Base-by-base conservation (phyloP, 345 rosid species). In the Pseudoturritis turrita region DNA sequence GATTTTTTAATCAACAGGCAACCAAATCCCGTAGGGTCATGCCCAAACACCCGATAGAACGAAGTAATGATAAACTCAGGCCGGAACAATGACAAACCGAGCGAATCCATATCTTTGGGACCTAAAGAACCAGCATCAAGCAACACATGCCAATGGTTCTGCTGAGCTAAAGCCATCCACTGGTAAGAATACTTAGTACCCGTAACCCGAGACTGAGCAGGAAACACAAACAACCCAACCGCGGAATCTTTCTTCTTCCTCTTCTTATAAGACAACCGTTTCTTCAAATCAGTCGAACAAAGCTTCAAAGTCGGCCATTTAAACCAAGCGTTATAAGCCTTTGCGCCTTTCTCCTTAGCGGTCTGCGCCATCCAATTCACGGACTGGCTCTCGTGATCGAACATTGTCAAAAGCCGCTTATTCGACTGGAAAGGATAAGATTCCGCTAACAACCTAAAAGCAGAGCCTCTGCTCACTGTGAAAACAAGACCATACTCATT, bases 111-210 rank as follows among this genome's bases (percentile, higher is more conserved):
- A 71, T 95, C 99, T 65, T 95, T 95, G 1, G 99, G 99, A 78
- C 99, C 99, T 71, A 95, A 80, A 23, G 99, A 86, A 7, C 99
- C 99, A 52, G 99, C 99, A 61, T 95, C 99, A 75, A 95, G 96
- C 80, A 95, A 81, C 68, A 95, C 99, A 67, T 95, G 99, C 99
- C 97, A 95, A 70, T 87, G 81, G 65, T 95, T 95, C 81, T 91
- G 99, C 78, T 95, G 99, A 71, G 99, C 99, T 46, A 91, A 74
- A 29, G 97, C 96, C 99, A 95, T 95, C 99, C 99, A 95, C 36
- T 95, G 99, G 71, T 94, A 94, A 0, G 99, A 94, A 77, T 95
- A 95, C 80, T 95, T 95, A 4, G 96, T 75, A 7, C 99, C 98
- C 0, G 96, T 91, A 33, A 94, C 99, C 35, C 99, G 81, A 37